Percentiles rank a stretch among this genome's conserved stretches.
phyloP scores from a whole-genome alignment of 2,329 filamentous ascomycete genomes.

The Fragosphaeria purpurea region DNA sequence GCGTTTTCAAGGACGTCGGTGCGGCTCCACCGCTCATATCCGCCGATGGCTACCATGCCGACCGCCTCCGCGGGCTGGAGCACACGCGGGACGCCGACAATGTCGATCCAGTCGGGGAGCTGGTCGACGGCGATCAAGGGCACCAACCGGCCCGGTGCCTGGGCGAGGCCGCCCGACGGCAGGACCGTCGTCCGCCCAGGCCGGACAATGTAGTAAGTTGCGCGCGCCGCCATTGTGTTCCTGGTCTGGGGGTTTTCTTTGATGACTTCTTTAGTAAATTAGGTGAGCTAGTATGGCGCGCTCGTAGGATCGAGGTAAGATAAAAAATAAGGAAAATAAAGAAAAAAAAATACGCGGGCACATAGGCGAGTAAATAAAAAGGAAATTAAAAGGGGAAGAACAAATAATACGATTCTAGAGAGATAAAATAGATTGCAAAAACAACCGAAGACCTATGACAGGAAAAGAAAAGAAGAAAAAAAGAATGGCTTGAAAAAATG shows the following conservation, averaged over 20 bases:
- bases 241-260: too few relatives aligned
- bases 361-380: too few relatives aligned
- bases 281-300: too few relatives aligned
- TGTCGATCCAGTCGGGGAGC: slow-evolving; percentile 35
- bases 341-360: neutral
- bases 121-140: slow-evolving; percentile 46
- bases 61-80: slow-evolving; percentile 27
- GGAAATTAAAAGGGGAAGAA: too few relatives aligned
- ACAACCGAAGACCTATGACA: too few relatives aligned
- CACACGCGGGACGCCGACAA: slow-evolving; percentile 33
- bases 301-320: too few relatives aligned
- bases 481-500: too few relatives aligned
- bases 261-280: too few relatives aligned
- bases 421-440: too few relatives aligned
- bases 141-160: slow-evolving; percentile 28
- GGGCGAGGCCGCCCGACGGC: slow-evolving; percentile 16
- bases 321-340: neutral
- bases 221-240: slow-evolving; percentile 16
- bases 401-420: too few relatives aligned
- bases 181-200: slow-evolving; percentile 22
- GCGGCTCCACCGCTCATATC: slow-evolving; percentile 12
- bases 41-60: slow-evolving; percentile 27
- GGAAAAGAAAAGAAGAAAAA: too few relatives aligned
- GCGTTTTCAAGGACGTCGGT: too few relatives aligned
- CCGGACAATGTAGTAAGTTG: slow-evolving; percentile 35